Evolutionary conservation across 1,139 yeast genomes (phyloP), one percentile per base, ranked within the genome.

Genomic region (Sugiyamaella castrensis): DNA sequence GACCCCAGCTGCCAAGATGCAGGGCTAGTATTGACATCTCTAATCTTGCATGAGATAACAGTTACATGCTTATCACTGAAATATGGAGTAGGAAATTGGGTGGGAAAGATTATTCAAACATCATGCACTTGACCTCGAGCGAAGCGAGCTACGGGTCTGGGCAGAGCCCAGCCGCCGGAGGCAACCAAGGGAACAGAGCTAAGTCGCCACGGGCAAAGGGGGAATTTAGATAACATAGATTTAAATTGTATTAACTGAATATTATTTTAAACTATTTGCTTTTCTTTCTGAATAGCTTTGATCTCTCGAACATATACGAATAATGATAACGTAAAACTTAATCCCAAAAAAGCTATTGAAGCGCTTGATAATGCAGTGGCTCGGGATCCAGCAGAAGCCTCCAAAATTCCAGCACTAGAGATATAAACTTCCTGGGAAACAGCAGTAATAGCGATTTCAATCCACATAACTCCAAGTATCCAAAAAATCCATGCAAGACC

Each of bases 391-490:
- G 64, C 61, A 5, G 62, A 57, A 0, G 77, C 80, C 6, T 59
- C 47, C 0, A 84, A 61, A 3, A 80, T 70, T 0, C 73, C 65
- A 73, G 81, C 71, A 32, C 87, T 80, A 2, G 87, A 74, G 1
- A 71, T 66, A 1, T 73, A 71, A 1, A 81, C 73, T 43, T 82
- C 61, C 6, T 63, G 59, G 2, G 64, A 57, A 2, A 79, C 73
- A 0, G 84, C 70, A 37, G 69, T 70, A 0, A 75, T 73, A 0
- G 86, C 86, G 42, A 82, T 82, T 55, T 81, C 82, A 45, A 77
- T 76, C 71, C 87, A 75, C 77, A 84, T 81, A 1, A 87, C 74
- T 0, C 88, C 88, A 40, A 82, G 66, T 0, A 87, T 86, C 86
- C 88, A 82, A 2, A 82, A 48, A 9, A 82, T 57, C 26, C 75